These are phyloP conservation scores for Saraca asoca DNA, from an alignment of 331 rosid species.

Conservation along the genomic window DNA sequence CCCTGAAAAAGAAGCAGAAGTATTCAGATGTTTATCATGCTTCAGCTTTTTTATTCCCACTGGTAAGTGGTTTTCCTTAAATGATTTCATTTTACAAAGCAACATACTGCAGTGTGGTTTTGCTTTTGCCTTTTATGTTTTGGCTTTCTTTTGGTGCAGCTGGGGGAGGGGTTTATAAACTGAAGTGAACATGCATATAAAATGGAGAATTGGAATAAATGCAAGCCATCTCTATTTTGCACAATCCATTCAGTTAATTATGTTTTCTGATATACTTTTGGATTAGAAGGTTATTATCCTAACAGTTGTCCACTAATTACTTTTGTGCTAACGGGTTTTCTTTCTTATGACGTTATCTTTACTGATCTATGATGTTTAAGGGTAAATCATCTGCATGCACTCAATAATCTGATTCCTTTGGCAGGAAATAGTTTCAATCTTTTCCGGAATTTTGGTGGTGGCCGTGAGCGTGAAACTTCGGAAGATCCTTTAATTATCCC, in stretches of 20 bases:
- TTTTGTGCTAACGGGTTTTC: slow-evolving; percentile 4
- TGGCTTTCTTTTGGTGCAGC: neutral
- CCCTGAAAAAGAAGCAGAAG: slow-evolving; percentile 37
- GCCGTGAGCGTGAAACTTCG: slow-evolving; percentile 27
- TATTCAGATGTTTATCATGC: slow-evolving; percentile 52
- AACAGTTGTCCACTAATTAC: slow-evolving; percentile 3
- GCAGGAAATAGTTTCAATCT: slow-evolving; percentile 43
- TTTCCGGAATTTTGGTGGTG: slow-evolving; percentile 32
- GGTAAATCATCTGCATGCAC: slow-evolving; percentile 11
- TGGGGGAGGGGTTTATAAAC: neutral
- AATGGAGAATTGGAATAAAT: no score
- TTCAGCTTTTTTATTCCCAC: slow-evolving; percentile 51
- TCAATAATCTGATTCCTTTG: slow-evolving; percentile 28
- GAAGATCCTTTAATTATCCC: slow-evolving; percentile 14
- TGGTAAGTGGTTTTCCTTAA: slow-evolving; percentile 34
- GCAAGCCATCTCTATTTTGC: no score
- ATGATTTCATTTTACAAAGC: slow-evolving; percentile 12
- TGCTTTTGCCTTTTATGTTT: slow-evolving; percentile 26
- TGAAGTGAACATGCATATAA: neutral
- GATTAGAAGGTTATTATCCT: slow-evolving; percentile 21
- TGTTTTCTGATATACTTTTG: slow-evolving; percentile 15
- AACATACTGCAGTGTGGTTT: neutral
- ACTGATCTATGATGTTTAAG: slow-evolving; percentile 18
- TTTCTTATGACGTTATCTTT: slow-evolving; percentile 13
- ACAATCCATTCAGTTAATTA: no score